Percentiles rank a stretch among this genome's conserved stretches.
Evolutionary conservation across 192 early-diverging fungal genomes (phyloP).

Genomic region (Backusella luteola): DNA sequence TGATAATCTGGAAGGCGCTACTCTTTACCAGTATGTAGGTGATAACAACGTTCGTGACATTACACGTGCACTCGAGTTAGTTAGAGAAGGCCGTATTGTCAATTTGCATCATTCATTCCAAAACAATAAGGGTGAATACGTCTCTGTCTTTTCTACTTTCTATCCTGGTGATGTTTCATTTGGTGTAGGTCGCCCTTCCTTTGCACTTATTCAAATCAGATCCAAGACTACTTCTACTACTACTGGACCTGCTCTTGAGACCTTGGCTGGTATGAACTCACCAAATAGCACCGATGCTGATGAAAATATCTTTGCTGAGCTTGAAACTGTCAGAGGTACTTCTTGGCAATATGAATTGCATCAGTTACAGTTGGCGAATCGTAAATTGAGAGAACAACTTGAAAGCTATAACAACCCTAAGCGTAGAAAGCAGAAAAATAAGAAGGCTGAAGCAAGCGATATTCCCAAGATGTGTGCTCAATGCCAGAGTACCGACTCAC

Average conservation of each 20-base stretch:
- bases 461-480: conserved; percentile 30
- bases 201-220: conserved; percentile 31
- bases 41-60: conserved; percentile 33
- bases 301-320: conserved; percentile 47
- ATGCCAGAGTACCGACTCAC: conserved; percentile 27
- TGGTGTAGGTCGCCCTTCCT: conserved; percentile 23
- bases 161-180: conserved; percentile 34
- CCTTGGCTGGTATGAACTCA: conserved; percentile 13
- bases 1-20: conserved; percentile 32
- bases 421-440: conserved; percentile 35
- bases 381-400: conserved; percentile 55
- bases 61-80: conserved; percentile 27
- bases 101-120: conserved; percentile 34
- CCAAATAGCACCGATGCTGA: not conserved
- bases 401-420: conserved; percentile 35
- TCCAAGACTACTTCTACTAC: not conserved
- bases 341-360: conserved; percentile 66
- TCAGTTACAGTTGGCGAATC: conserved; percentile 55
- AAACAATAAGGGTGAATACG: conserved; percentile 37
- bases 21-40: conserved; percentile 36
- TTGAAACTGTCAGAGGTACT: conserved; percentile 44
- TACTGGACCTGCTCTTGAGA: not conserved
- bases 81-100: conserved; percentile 22
- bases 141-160: conserved; percentile 36
- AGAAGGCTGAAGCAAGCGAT: not conserved